A percentile compares a stretch with the other conserved stretches of the same genome.
Evolutionary conservation across 495 filamentous ascomycete genomes (phyloP).

Genomic region (Collariella sp.): DNA sequence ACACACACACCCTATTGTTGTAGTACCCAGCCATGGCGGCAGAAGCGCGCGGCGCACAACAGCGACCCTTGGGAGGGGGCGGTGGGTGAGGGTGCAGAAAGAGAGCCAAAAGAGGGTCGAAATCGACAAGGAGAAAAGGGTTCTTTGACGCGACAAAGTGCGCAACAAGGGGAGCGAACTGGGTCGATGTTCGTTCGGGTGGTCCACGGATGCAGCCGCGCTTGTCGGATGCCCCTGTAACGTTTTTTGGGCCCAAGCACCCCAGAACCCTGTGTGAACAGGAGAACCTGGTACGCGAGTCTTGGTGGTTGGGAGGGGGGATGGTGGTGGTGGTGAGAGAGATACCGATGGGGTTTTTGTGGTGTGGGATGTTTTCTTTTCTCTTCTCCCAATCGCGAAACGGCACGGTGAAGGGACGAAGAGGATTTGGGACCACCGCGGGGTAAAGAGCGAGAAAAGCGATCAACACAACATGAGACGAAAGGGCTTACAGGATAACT

Average conservation of each 20-base stretch:
- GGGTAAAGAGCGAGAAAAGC: background rate
- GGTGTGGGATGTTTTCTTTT: too few species aligned
- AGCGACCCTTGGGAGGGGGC: background rate
- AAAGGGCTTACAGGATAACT: too few species aligned
- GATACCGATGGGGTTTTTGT: too few species aligned
- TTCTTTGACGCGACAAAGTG: background rate
- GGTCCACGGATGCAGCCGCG: conserved; percentile 8
- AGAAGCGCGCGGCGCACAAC: background rate
- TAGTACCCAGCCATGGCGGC: conserved; percentile 8
- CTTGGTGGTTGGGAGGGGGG: background rate
- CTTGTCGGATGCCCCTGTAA: background rate
- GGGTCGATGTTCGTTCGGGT: background rate
- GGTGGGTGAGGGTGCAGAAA: background rate
- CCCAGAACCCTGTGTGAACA: conserved; percentile 5
- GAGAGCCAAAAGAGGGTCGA: conserved; percentile 1
- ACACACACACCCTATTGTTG: conserved; percentile 24
- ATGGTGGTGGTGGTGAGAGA: too few species aligned
- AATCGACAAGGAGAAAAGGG: too few species aligned
- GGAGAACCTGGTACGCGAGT: background rate
- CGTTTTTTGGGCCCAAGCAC: conserved; percentile 3
- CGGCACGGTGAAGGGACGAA: too few species aligned
- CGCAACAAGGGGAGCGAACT: background rate
- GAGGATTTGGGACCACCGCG: background rate
- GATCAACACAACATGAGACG: too few species aligned
- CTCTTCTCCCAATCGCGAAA: too few species aligned